Base-by-base conservation (phyloP, 192 early-diverging fungal genomes). In the Backusella liffmaniae region DNA sequence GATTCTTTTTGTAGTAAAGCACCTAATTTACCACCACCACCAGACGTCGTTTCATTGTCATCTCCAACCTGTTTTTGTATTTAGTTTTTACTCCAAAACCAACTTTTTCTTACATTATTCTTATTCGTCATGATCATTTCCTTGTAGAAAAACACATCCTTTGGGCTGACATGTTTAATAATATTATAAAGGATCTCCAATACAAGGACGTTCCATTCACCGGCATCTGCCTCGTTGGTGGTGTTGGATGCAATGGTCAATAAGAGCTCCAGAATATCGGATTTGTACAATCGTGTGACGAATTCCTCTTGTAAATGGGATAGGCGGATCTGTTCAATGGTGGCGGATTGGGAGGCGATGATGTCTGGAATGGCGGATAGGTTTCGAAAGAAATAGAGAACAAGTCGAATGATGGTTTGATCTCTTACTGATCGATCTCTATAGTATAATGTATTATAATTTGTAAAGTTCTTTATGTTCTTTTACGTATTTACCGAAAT, bases 291-390 rank as follows among this genome's bases (percentile, higher is more conserved):
- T 13, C 82, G 56, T 2, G 44, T 73, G 23, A 81, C 37, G 7
- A 77, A 67, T 16, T 74, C 39, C 44, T 80, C 78, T 87, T 96
- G 95, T 35, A 93, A 83, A 1, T 85, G 81, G 0, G 91, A 83
- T 34, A 89, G 86, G 36, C 88, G 67, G 46, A 91, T 80, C 32
- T 85, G 77, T 67, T 92, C 85, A 35, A 80, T 80, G 21, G 85
- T 86, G 26, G 90, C 82, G n/a, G 80, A 76, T 23, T 88, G 78
- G 12, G 90, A 87, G 2, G 85, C 82, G 53, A 90, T 86, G 5
- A 88, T 77, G 75, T 97, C 96, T 13, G 87, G 88, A 37, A 96
- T 96, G 10, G 92, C 92, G 16, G 94, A 86, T 46, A 96, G 77
- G 77, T 97, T 97, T 32, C 94, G 87, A 70, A 95, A 90, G 12